Conservation (phyloP, 2,329 filamentous ascomycete genomes). For the Biscogniauxia sp. region DNA sequence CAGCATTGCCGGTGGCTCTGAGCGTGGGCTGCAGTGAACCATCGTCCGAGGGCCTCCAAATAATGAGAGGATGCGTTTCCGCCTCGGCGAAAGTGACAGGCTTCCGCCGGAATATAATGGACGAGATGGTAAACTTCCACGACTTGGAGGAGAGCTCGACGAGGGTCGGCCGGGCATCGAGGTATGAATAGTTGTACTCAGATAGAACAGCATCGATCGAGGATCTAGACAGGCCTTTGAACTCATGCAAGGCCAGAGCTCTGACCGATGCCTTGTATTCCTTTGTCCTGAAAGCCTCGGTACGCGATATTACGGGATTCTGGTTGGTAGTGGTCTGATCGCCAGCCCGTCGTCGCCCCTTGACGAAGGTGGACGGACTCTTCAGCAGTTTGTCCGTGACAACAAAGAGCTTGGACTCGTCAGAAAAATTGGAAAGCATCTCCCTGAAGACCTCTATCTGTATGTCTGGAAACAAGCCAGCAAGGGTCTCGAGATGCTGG, state of each 20-base stretch:
- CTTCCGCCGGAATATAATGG: constrained; percentile 67
- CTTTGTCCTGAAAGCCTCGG: constrained; percentile 65
- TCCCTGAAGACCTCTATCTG: constrained; percentile 80
- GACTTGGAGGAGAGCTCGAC: constrained; percentile 68
- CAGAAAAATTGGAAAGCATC: constrained; percentile 72
- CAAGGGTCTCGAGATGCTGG: constrained; percentile 63
- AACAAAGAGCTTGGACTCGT: constrained; percentile 72
- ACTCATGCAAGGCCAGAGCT: constrained; percentile 69
- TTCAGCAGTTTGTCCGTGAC: constrained; percentile 76
- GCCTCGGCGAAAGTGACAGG: constrained; percentile 51
- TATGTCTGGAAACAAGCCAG: constrained; percentile 75
- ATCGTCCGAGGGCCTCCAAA: constrained; percentile 57
- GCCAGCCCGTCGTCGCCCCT: constrained; percentile 57
- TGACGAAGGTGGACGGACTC: constrained; percentile 66
- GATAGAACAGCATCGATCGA: constrained; percentile 77
- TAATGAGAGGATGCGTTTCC: constrained; percentile 60
- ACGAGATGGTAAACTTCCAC: constrained; percentile 73
- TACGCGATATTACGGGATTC: constrained; percentile 45
- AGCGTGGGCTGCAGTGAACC: constrained; percentile 59
- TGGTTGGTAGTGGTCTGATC: constrained; percentile 26
- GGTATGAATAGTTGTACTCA: constrained; percentile 77
- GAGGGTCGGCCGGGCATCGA: constrained; percentile 67
- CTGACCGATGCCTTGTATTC: constrained; percentile 69
- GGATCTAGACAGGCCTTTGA: constrained; percentile 69
- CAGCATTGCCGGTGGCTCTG: constrained; percentile 62